Evolutionary conservation across 305 asterid species (phyloP).

Genomic region (Rubia peregrina): DNA sequence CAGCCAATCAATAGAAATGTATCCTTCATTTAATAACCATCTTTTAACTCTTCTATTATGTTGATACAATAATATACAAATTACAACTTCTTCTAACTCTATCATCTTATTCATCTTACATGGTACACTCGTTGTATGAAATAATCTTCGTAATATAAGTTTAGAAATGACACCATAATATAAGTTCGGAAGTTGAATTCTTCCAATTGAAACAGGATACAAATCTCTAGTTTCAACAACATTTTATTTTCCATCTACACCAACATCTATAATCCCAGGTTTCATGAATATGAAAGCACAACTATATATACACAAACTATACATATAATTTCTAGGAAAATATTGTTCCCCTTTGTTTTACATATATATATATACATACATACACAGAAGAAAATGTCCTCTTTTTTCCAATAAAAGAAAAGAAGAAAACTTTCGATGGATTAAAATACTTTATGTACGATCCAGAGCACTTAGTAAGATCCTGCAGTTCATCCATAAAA

Average conservation of each 20-base stretch:
- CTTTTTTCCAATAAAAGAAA: background rate
- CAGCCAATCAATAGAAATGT: too few relatives aligned
- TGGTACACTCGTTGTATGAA: too few relatives aligned
- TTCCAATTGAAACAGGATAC: background rate
- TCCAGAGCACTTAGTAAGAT: slow-evolving; percentile 53
- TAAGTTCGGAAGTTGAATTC: background rate
- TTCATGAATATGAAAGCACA: background rate
- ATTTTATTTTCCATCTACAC: background rate
- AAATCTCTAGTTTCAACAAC: slow-evolving; percentile 6
- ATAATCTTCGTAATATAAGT: too few relatives aligned
- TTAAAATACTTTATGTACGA: slow-evolving; percentile 23
- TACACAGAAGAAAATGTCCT: slow-evolving; percentile 1
- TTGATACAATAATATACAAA: too few relatives aligned
- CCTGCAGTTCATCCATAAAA: slow-evolving; percentile 27
- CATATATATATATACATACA: background rate
- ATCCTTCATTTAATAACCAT: too few relatives aligned
- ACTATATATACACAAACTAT: background rate
- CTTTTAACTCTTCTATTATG: too few relatives aligned
- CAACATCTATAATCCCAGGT: background rate
- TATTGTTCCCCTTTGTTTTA: background rate
- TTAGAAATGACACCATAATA: background rate
- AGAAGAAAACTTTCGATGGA: background rate
- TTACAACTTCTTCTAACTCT: too few relatives aligned
- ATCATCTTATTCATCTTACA: too few relatives aligned
- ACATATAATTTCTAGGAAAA: background rate